Percentiles rank a stretch among this genome's conserved stretches.
phyloP scores from a whole-genome alignment of 192 early-diverging fungal genomes.

The Podila horticola region DNA sequence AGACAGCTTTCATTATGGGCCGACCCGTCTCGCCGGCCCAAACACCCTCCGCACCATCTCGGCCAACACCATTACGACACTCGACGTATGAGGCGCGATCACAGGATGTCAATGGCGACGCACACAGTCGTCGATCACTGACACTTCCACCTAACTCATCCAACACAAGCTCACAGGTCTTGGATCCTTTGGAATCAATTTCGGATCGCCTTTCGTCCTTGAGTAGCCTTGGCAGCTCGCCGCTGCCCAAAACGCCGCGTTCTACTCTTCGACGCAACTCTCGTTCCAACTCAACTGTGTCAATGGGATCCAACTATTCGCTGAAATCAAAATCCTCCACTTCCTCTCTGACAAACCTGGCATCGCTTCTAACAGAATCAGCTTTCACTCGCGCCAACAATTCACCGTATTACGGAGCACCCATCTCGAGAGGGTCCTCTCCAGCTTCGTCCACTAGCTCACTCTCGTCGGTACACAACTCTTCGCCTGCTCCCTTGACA shows the following conservation, averaged over 20 bases:
- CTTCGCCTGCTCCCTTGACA: neutral
- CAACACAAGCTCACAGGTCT: too few relatives aligned
- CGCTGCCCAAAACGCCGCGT: too few relatives aligned
- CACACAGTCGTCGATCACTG: too few relatives aligned
- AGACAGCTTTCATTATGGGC: constrained; percentile 48
- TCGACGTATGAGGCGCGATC: too few relatives aligned
- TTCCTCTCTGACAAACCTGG: constrained; percentile 14
- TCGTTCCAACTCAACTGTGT: constrained; percentile 4
- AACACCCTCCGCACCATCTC: too few relatives aligned
- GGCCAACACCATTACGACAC: too few relatives aligned
- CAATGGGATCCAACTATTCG: constrained; percentile 8
- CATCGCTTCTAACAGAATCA: constrained; percentile 2
- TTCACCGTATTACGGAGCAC: neutral
- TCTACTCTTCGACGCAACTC: constrained; percentile 13
- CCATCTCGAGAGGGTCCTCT: neutral
- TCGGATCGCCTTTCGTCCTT: too few relatives aligned
- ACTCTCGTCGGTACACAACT: neutral
- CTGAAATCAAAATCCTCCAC: constrained; percentile 30
- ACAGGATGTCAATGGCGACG: too few relatives aligned
- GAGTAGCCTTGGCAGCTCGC: too few relatives aligned
- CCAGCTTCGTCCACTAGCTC: constrained; percentile 5
- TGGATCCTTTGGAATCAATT: too few relatives aligned
- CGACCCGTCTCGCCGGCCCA: neutral
- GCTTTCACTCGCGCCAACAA: constrained; percentile 7
- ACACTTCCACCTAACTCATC: too few relatives aligned